Evolutionary conservation across 1,284 basidiomycete genomes (phyloP).

Genomic region (Apiotrichum akiyoshidainum): DNA sequence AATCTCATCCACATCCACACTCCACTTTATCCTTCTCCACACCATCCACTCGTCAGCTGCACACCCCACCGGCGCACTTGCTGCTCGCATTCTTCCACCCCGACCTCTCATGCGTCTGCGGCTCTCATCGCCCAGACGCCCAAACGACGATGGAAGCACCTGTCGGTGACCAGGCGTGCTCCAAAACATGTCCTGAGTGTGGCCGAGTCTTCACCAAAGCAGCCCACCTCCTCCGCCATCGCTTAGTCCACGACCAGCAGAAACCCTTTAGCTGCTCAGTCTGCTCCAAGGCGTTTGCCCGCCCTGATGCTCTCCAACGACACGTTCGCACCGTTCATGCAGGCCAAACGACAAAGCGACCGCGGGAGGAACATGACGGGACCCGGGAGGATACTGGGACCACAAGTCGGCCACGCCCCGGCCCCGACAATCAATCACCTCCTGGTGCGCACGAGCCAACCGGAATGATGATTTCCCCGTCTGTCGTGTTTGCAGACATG

Average conservation of each 20-base stretch:
- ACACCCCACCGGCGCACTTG: no score
- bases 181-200: conserved; percentile 6
- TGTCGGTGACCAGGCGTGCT: background rate
- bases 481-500: background rate
- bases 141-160: background rate
- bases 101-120: background rate
- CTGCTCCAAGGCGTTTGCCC: conserved; percentile 9
- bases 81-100: background rate
- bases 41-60: no score
- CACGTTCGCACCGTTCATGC: conserved; percentile 12
- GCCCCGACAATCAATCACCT: no score
- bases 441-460: background rate
- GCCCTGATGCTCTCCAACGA: conserved; percentile 13
- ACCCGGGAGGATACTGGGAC: background rate
- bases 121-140: background rate
- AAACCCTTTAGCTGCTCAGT: conserved; percentile 11
- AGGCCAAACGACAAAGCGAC: conserved; percentile 2
- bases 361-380: background rate
- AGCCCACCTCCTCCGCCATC: conserved; percentile 13
- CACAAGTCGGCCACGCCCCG: no score
- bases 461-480: background rate
- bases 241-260: conserved; percentile 8
- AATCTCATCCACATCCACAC: no score
- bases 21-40: no score
- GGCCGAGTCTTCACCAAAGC: conserved; percentile 14